Base-by-base conservation (phyloP, 164 flowering plant species). In the Vitis rotundifolia region DNA sequence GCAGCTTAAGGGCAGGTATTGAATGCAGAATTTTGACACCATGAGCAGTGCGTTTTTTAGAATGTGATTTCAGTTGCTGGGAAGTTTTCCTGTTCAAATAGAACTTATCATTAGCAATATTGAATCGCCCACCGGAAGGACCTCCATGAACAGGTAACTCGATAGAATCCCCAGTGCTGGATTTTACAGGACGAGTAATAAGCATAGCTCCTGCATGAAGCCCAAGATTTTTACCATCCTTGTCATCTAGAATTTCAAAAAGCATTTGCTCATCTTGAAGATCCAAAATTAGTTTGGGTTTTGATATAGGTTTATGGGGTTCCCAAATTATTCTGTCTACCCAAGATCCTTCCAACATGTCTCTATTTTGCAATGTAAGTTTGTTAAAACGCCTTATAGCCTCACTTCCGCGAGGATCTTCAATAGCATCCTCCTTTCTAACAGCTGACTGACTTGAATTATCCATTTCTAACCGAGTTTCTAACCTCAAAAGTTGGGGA, bases 191-290 rank as follows among this genome's bases (percentile, higher is more conserved):
- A 10, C 83, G 89, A 63, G 90, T 79, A 48, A 86, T 64, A 49
- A 91, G 77, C 97, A 95, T 90, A 44, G 99, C 98, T 65, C 97
- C 91, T 5, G 99, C 93, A 87, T 93, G 98, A 69, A 81, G 86
- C 64, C 69, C 75, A 55, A 91, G 82, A 73, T 83, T 77, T 49
- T 81, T 77, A 50, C 78, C 74, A 60, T 90, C 89, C 80, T 80
- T 84, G 69, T 71, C 72, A 72, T 93, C 97, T 44, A 77, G 73
- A 75, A 91, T 75, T 81, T 95, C 98, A 85, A 93, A 95, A 72
- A 93, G 89, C 99, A 95, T 95, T 69, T 86, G 91, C 71, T 93
- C 90, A 80, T 95, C 99, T 74, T 86, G 96, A 76, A 95, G 97
- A 89, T 95, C 98, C 79, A 86, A 81, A 61, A 95, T 91, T 11